These are phyloP conservation scores for Euphrasia arctica DNA, from an alignment of 305 asterid genomes.

Conservation along the genomic window DNA sequence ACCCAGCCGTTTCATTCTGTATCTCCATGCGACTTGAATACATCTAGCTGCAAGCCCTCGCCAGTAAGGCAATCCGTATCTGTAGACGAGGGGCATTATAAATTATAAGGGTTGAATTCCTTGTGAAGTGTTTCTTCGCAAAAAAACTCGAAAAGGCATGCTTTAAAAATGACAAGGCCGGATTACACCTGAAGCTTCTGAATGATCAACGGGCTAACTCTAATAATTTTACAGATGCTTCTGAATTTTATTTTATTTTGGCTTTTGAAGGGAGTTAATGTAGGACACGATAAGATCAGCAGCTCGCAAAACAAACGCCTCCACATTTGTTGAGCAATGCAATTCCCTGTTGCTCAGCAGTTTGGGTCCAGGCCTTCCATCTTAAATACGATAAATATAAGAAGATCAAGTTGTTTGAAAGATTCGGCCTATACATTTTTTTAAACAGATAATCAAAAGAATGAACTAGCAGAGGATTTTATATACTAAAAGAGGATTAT, in stretches of 20 bases:
- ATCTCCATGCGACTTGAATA: constrained; percentile 71
- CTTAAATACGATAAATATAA: constrained; percentile 27
- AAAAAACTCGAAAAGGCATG: too few species aligned
- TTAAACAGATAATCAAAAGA: background rate
- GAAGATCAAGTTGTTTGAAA: background rate
- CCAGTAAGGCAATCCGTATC: constrained; percentile 72
- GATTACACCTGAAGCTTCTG: too few species aligned
- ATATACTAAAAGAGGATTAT: background rate
- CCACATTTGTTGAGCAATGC: constrained; percentile 60
- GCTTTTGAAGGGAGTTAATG: background rate
- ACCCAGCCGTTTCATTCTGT: constrained; percentile 46
- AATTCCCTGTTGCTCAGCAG: constrained; percentile 53
- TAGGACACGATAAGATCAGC: constrained; percentile 32
- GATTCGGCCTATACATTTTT: background rate
- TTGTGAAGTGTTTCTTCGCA: background rate
- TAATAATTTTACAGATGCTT: too few species aligned
- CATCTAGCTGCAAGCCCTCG: constrained; percentile 48
- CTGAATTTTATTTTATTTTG: too few species aligned
- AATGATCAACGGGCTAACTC: too few species aligned
- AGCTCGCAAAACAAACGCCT: constrained; percentile 57
- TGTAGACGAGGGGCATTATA: constrained; percentile 12
- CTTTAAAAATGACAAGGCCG: too few species aligned
- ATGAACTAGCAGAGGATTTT: background rate
- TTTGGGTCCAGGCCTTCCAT: constrained; percentile 47
- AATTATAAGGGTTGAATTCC: background rate